phyloP scores from a whole-genome alignment of 1,284 basidiomycete genomes.

The Microbotryum silenes-acaulis region DNA sequence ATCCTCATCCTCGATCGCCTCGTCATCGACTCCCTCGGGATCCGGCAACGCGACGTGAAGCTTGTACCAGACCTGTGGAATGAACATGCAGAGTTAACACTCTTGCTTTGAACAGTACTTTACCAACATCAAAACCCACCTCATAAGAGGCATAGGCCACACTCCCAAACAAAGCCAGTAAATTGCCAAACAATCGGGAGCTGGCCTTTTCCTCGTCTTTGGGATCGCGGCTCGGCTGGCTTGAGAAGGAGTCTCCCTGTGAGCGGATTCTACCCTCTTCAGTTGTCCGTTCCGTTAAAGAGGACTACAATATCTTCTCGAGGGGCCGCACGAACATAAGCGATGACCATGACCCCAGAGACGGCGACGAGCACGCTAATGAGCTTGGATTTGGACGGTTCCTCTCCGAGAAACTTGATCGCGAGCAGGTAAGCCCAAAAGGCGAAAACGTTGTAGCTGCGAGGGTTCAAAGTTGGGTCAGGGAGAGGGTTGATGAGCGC shows the following conservation, averaged over 20 bases:
- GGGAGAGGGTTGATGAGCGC: too few relatives aligned
- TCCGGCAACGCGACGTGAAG: constrained; percentile 44
- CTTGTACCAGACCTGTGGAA: constrained; percentile 61
- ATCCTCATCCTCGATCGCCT: constrained; percentile 7
- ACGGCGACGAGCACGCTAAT: constrained; percentile 66
- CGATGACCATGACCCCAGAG: constrained; percentile 59
- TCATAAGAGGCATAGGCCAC: constrained; percentile 59
- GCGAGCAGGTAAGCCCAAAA: constrained; percentile 36
- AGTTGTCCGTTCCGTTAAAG: too few relatives aligned
- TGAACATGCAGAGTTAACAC: not conserved
- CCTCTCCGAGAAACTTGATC: constrained; percentile 30
- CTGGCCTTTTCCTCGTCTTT: too few relatives aligned
- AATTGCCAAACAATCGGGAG: constrained; percentile 55
- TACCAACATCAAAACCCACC: constrained; percentile 12
- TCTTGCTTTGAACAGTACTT: constrained; percentile 32
- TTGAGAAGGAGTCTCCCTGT: too few relatives aligned
- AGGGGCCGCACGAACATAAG: constrained; percentile 51
- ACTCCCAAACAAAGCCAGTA: constrained; percentile 62
- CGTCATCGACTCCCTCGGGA: constrained; percentile 6
- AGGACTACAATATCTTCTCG: too few relatives aligned
- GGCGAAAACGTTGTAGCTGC: not conserved
- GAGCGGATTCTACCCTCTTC: too few relatives aligned
- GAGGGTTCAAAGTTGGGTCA: too few relatives aligned
- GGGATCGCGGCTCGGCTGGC: constrained; percentile 23
- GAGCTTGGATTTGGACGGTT: constrained; percentile 52